Conservation (phyloP, 306 rosid species). For the Benincasa hispida region DNA sequence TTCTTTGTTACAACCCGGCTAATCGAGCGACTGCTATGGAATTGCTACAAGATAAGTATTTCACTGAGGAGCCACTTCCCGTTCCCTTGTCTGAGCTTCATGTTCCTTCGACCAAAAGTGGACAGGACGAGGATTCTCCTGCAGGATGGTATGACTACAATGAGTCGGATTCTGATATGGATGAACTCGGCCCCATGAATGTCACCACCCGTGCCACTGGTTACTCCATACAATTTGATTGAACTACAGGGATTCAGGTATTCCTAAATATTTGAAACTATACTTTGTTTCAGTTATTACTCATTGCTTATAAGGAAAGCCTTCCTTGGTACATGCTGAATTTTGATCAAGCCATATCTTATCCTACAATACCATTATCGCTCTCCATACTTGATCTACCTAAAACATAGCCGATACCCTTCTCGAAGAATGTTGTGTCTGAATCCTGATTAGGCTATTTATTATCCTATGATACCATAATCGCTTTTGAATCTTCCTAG, state of each 20-base stretch:
- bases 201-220: conserved; percentile 42
- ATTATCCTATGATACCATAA: not conserved
- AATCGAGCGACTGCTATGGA: conserved; percentile 60
- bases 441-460: not conserved
- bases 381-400: not conserved
- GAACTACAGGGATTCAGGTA: conserved; percentile 27
- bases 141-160: conserved; percentile 32
- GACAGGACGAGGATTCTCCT: conserved; percentile 28
- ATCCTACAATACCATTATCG: not conserved
- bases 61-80: conserved; percentile 60
- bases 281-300: conserved; percentile 1
- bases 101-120: conserved; percentile 37
- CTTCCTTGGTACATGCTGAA: not conserved
- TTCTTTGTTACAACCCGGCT: conserved; percentile 64
- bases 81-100: conserved; percentile 40
- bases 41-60: conserved; percentile 54
- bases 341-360: not conserved
- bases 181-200: conserved; percentile 41
- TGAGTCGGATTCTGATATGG: conserved; percentile 71
- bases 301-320: not conserved
- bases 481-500: not conserved
- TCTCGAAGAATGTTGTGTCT: not conserved
- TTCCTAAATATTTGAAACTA: not conserved
- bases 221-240: conserved; percentile 55
- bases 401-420: not conserved